Percentiles rank a stretch among this genome's conserved stretches.
Evolutionary conservation across 768 basidiomycete genomes (phyloP).

Genomic region (Amyloporia xantha): DNA sequence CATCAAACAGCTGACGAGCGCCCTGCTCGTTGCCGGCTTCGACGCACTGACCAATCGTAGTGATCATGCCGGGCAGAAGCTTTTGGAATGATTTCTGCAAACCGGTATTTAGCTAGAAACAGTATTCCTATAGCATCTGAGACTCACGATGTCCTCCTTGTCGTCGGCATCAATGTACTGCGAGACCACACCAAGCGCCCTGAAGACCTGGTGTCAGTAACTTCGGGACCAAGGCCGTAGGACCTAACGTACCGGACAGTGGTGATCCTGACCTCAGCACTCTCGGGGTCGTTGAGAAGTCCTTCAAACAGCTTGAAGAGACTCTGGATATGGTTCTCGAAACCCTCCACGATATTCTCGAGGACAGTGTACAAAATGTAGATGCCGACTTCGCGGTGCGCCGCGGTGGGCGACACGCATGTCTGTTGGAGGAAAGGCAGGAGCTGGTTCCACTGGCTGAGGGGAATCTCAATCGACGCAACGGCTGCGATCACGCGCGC

Average conservation of each 20-base stretch:
- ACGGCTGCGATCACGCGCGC: slow-evolving; percentile 92
- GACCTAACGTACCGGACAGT: slow-evolving; percentile 58
- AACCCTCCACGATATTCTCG: slow-evolving; percentile 87
- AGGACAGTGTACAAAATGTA: slow-evolving; percentile 88
- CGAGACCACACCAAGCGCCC: slow-evolving; percentile 87
- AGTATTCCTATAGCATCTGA: slow-evolving; percentile 31
- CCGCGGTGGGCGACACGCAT: slow-evolving; percentile 56
- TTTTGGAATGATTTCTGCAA: slow-evolving; percentile 78
- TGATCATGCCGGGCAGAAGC: slow-evolving; percentile 82
- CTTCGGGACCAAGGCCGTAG: neutral
- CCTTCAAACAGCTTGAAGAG: slow-evolving; percentile 77
- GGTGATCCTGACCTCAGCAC: slow-evolving; percentile 83
- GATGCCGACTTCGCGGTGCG: slow-evolving; percentile 87
- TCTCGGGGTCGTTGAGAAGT: slow-evolving; percentile 77
- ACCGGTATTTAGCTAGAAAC: neutral
- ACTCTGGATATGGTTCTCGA: slow-evolving; percentile 64
- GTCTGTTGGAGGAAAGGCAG: slow-evolving; percentile 82
- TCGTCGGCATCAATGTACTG: slow-evolving; percentile 89
- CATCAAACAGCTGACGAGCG: slow-evolving; percentile 89
- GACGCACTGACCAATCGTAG: slow-evolving; percentile 80
- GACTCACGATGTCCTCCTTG: slow-evolving; percentile 75
- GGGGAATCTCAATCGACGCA: slow-evolving; percentile 79
- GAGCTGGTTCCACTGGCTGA: slow-evolving; percentile 78
- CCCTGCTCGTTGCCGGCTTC: slow-evolving; percentile 72
- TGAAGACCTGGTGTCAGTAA: slow-evolving; percentile 19